Conservation (phyloP, 176 grass and related monocot genomes). For the Triticum timopheevii region DNA sequence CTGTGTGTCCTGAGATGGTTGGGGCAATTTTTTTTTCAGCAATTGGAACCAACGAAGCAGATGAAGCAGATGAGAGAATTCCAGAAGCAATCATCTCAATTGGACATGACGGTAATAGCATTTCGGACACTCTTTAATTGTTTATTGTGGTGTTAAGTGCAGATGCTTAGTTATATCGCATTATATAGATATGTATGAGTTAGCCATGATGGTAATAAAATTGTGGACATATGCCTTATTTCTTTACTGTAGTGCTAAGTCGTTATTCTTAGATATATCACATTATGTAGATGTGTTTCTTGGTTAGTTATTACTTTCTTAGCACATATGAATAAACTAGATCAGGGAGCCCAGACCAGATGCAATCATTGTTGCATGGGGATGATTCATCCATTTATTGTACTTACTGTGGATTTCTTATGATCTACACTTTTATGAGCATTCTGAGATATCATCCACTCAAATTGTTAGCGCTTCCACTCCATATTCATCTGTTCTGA, state of each 20-base stretch:
- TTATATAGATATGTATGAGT: background rate
- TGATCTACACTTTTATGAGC: background rate
- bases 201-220: constrained; percentile 86
- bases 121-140: background rate
- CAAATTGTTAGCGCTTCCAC: background rate
- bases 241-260: constrained; percentile 3
- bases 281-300: background rate
- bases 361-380: background rate
- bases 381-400: background rate
- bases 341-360: background rate
- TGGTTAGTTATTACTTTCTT: background rate
- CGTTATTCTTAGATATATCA: background rate
- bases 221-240: background rate
- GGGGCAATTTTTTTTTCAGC: constrained; percentile 50
- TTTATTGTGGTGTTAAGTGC: background rate
- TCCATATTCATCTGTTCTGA: background rate
- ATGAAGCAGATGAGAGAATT: constrained; percentile 95
- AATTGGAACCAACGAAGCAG: constrained; percentile 96
- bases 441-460: background rate
- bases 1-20: constrained; percentile 8
- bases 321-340: background rate
- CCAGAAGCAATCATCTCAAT: constrained; percentile 91
- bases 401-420: background rate
- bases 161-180: background rate
- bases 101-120: constrained; percentile 96